Evolutionary conservation across 2,329 filamentous ascomycete species (phyloP), one percentile per base, ranked within the genome.

Genomic region (Ceratocystis ficicola): DNA sequence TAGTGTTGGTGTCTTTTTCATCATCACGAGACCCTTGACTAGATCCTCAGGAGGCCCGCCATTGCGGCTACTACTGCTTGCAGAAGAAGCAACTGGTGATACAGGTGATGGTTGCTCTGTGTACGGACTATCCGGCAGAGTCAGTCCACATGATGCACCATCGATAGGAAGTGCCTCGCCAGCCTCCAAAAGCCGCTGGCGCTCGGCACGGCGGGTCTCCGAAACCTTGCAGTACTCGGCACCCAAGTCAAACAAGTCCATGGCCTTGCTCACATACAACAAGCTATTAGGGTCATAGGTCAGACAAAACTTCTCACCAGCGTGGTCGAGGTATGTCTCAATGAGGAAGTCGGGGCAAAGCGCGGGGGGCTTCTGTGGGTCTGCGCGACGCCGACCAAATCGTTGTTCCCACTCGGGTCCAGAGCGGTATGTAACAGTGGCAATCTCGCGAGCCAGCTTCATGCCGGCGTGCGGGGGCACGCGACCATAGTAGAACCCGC

Each of bases 341-440:
- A 99, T 96, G 28, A 99, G 80, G 73, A 97, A 99, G 73, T 99
- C 94, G 0, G 94, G 92, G 72, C 94, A 99, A n/a, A 99, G 77
- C 0, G 94, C 94, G 0, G 94, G 94, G 3, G 89, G 91, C 70
- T 90, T 91, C 70, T 83, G 85, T 0, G 90, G 82, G 73, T 99
- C 94, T 15, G 94, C 93, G 60, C 94, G 83, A 69, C 90, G 82
- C 46, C 94, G 83, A 3, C 90, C 93, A 74, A 99, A 99, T 44
- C 94, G 85, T 75, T 90, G 88, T 76, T 99, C 94, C 94, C 94
- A 99, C 76, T 99, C 94, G 0, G 94, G 94, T 0, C 94, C 94
- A 65, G 90, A 95, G 68, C 94, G 86, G 75, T 99, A 99, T 1
- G 94, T 99, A 60, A 99, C 92, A 0, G 94, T 99, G 17, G 94